A percentile compares a stretch with the other conserved stretches of the same genome.
Conservation (phyloP, 352 stramenopile genomes). For the Peronosclerospora sorghi region DNA sequence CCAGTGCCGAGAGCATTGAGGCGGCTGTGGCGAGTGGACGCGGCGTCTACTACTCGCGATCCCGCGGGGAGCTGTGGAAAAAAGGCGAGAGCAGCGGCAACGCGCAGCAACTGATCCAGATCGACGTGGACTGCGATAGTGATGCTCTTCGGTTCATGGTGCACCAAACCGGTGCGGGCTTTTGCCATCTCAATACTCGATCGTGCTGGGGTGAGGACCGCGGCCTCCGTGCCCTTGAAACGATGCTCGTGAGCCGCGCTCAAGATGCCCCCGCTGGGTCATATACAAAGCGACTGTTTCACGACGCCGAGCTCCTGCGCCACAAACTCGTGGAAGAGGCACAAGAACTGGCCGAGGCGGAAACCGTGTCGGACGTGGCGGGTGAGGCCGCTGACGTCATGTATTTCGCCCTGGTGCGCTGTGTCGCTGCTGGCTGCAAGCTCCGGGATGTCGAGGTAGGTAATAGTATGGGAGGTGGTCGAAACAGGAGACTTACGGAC, state of each 20-base stretch:
- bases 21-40: slow-evolving; percentile 76
- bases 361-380: slow-evolving; percentile 81
- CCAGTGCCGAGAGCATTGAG: slow-evolving; percentile 86
- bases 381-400: slow-evolving; percentile 92
- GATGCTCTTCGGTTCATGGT: slow-evolving; percentile 93
- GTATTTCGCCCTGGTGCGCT: slow-evolving; percentile 94
- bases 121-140: slow-evolving; percentile 93
- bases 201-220: slow-evolving; percentile 89
- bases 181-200: slow-evolving; percentile 85
- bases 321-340: slow-evolving; percentile 96
- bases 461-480: no score
- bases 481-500: no score
- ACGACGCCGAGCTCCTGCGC: slow-evolving; percentile 85
- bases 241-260: slow-evolving; percentile 77
- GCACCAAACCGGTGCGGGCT: slow-evolving; percentile 66
- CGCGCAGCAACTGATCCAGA: slow-evolving; percentile 85
- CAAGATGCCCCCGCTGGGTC: slow-evolving; percentile 86
- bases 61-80: slow-evolving; percentile 84
- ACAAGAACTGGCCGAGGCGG: slow-evolving; percentile 87
- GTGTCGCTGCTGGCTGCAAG: slow-evolving; percentile 83
- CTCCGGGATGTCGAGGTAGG: slow-evolving; percentile 86
- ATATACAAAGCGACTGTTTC: slow-evolving; percentile 94
- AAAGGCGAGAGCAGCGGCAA: slow-evolving; percentile 95
- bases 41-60: slow-evolving; percentile 93
- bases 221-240: slow-evolving; percentile 86